These are phyloP conservation scores for Berkeleyomyces rouxiae DNA, from an alignment of 2,329 filamentous ascomycete genomes.

Conservation along the genomic window DNA sequence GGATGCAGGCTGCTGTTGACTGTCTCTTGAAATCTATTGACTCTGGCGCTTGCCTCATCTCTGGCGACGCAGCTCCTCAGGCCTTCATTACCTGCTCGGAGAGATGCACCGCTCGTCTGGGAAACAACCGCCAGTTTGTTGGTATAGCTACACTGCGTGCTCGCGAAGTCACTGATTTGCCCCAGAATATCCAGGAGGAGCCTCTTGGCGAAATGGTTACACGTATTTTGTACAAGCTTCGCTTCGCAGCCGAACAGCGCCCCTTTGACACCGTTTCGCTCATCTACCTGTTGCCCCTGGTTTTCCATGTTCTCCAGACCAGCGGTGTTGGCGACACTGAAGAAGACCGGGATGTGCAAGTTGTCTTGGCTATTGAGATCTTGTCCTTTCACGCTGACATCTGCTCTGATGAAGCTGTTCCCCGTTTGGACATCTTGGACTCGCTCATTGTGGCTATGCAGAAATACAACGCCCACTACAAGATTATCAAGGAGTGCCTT, in stretches of 20 bases:
- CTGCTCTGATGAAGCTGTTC: conserved; percentile 58
- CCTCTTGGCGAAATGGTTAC: conserved; percentile 73
- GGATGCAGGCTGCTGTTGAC: conserved; percentile 71
- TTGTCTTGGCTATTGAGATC: conserved; percentile 77
- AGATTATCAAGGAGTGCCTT: conserved; percentile 83
- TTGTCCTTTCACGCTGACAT: conserved; percentile 74
- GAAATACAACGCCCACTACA: conserved; percentile 81
- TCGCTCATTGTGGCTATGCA: conserved; percentile 71
- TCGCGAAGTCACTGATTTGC: conserved; percentile 54
- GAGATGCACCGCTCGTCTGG: conserved; percentile 57
- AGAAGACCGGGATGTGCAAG: conserved; percentile 77
- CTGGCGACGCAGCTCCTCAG: conserved; percentile 60
- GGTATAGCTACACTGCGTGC: conserved; percentile 75
- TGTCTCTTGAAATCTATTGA: conserved; percentile 58
- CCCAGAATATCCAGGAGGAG: conserved; percentile 58
- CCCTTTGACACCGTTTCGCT: conserved; percentile 80
- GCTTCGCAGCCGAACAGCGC: conserved; percentile 83
- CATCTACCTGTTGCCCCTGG: conserved; percentile 69
- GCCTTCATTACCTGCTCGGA: conserved; percentile 69
- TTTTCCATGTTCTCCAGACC: conserved; percentile 61
- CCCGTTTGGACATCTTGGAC: conserved; percentile 55
- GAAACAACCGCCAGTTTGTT: conserved; percentile 62
- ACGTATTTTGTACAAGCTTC: conserved; percentile 73
- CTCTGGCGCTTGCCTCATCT: conserved; percentile 64
- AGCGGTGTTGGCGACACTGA: conserved; percentile 57